Percentiles rank a stretch among this genome's conserved stretches.
Evolutionary conservation across 1,284 basidiomycete species (phyloP).

Genomic region (Cystobasidium sp.): DNA sequence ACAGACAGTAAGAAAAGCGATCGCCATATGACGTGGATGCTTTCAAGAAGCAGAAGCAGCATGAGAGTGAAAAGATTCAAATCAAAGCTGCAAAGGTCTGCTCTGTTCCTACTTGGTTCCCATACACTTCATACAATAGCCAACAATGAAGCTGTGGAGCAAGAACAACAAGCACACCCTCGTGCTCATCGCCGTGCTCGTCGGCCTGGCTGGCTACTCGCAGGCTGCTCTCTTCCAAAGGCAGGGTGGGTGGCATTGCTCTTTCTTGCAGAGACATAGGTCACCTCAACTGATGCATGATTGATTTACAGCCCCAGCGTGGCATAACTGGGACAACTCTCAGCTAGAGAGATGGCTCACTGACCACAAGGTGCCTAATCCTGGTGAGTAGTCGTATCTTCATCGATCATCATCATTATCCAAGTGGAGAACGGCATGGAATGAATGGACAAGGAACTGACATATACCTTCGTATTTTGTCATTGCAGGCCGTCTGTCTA

Average conservation of each 20-base stretch:
- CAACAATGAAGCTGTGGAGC: constrained; percentile 13
- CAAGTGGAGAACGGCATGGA: not conserved
- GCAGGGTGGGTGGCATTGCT: constrained; percentile 35
- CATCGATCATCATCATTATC: too few species aligned
- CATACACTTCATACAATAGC: not conserved
- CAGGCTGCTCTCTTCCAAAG: constrained; percentile 36
- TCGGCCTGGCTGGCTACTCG: constrained; percentile 18
- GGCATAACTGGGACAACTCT: constrained; percentile 64
- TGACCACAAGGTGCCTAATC: constrained; percentile 68
- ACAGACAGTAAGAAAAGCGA: too few species aligned
- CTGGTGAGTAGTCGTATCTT: constrained; percentile 57
- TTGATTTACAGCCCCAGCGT: constrained; percentile 35
- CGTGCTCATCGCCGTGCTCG: constrained; percentile 29
- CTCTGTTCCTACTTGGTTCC: not conserved
- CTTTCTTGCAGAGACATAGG: constrained; percentile 1
- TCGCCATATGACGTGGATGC: too few species aligned
- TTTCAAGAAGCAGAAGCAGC: too few species aligned
- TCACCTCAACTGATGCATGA: not conserved
- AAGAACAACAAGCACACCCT: constrained; percentile 27
- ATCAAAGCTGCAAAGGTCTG: not conserved
- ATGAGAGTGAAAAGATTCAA: not conserved
- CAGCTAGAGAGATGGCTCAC: constrained; percentile 73
- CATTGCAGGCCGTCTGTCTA: constrained; percentile 48
- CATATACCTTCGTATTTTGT: not conserved
- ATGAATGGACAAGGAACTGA: not conserved